Percentiles rank a stretch among this genome's conserved stretches.
Evolutionary conservation across 208 protist genomes (phyloP).

Genomic region (Phytomonas serpens): DNA sequence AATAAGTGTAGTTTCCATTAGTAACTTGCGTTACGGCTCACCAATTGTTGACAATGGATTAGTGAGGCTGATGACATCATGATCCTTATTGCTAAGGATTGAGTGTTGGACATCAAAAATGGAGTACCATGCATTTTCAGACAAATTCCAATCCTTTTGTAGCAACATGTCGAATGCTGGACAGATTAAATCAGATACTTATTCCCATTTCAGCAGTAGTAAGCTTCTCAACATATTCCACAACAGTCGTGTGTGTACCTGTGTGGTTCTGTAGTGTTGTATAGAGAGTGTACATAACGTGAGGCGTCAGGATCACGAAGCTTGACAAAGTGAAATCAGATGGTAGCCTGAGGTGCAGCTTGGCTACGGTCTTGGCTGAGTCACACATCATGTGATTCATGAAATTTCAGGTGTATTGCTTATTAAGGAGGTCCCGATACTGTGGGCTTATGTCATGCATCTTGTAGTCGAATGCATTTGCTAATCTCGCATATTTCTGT

Average conservation of each 20-base stretch:
- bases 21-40: neutral
- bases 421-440: neutral
- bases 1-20: neutral
- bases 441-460: neutral
- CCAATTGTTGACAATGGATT: neutral
- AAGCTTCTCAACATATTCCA: neutral
- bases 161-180: neutral
- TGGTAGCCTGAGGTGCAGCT: neutral
- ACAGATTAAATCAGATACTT: neutral
- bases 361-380: neutral
- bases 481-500: neutral
- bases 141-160: neutral
- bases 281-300: neutral
- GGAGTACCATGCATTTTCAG: neutral
- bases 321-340: neutral
- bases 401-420: neutral
- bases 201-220: neutral
- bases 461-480: neutral
- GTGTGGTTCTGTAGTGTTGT: neutral
- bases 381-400: neutral
- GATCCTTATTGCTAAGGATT: neutral
- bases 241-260: neutral
- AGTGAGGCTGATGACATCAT: neutral
- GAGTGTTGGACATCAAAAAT: neutral
- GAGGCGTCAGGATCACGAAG: neutral